A percentile compares a stretch with the other conserved stretches of the same genome.
These are phyloP conservation scores for Leccinum pellstonianum DNA, from an alignment of 768 basidiomycete genomes.

Conservation along the genomic window DNA sequence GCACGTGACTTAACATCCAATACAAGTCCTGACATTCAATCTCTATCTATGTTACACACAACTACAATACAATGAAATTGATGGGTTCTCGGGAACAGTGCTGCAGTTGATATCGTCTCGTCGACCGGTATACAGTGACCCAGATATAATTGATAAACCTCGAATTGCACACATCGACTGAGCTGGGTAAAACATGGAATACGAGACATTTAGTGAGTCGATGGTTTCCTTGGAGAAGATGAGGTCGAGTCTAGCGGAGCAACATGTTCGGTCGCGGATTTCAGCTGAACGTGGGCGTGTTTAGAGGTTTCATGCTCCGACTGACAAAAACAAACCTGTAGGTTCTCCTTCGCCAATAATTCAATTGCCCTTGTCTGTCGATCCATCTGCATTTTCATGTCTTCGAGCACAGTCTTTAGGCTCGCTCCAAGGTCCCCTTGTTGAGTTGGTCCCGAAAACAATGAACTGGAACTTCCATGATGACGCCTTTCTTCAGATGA, in stretches of 20 bases:
- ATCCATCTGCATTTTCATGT: slow-evolving; percentile 50
- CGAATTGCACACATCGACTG: neutral
- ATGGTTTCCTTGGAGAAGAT: slow-evolving; percentile 19
- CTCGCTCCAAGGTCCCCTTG: slow-evolving; percentile 24
- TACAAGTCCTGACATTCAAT: neutral
- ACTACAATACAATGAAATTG: slow-evolving; percentile 11
- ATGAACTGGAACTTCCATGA: slow-evolving; percentile 11
- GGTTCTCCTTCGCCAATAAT: slow-evolving; percentile 45
- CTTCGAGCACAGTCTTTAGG: slow-evolving; percentile 38
- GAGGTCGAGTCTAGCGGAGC: slow-evolving; percentile 12
- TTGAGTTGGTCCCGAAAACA: slow-evolving; percentile 15
- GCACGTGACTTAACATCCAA: slow-evolving; percentile 28
- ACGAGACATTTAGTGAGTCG: slow-evolving; percentile 1
- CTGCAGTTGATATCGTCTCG: neutral
- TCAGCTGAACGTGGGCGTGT: slow-evolving; percentile 11
- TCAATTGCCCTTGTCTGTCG: slow-evolving; percentile 46
- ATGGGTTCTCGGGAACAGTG: neutral
- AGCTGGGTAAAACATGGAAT: neutral
- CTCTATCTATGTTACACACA: neutral
- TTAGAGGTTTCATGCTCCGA: slow-evolving; percentile 9
- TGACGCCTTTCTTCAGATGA: slow-evolving; percentile 17
- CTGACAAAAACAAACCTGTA: slow-evolving; percentile 35
- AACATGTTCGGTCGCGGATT: slow-evolving; percentile 15
- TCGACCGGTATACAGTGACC: neutral
- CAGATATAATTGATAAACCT: neutral